Percentiles rank a stretch among this genome's conserved stretches.
Conservation (phyloP, 108 stramenopile genomes). For the Craspedostauros australis region DNA sequence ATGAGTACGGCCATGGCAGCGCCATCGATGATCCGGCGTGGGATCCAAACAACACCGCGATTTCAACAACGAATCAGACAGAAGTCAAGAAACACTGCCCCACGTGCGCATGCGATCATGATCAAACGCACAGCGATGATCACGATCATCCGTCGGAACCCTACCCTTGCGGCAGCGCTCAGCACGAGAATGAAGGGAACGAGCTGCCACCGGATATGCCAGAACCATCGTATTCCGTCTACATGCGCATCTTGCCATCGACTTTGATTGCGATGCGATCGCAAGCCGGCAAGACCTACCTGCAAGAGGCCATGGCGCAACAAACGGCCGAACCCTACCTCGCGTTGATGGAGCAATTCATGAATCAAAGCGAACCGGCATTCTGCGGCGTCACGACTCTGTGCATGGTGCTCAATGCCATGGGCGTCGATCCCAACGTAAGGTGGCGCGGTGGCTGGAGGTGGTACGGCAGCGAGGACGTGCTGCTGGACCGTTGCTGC, state of each 20-base stretch:
- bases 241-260: constrained; percentile 57
- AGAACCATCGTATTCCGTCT: constrained; percentile 67
- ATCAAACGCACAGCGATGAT: too few species aligned
- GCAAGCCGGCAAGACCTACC: constrained; percentile 32
- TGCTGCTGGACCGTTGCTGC: constrained; percentile 80
- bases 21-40: too few species aligned
- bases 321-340: constrained; percentile 64
- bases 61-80: too few species aligned
- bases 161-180: constrained; percentile 18
- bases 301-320: constrained; percentile 36
- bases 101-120: too few species aligned
- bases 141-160: too few species aligned
- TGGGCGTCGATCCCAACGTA: constrained; percentile 86
- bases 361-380: constrained; percentile 90
- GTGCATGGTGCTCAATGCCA: constrained; percentile 86
- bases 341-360: constrained; percentile 80
- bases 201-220: constrained; percentile 52
- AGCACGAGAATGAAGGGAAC: constrained; percentile 17
- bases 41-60: too few species aligned
- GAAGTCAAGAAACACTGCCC: too few species aligned
- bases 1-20: too few species aligned
- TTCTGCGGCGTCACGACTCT: constrained; percentile 92
- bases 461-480: constrained; percentile 87
- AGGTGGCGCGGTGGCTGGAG: constrained; percentile 94
- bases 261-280: constrained; percentile 47